Base-by-base conservation (phyloP, 2,329 filamentous ascomycete species). In the Ophiostoma populinum region DNA sequence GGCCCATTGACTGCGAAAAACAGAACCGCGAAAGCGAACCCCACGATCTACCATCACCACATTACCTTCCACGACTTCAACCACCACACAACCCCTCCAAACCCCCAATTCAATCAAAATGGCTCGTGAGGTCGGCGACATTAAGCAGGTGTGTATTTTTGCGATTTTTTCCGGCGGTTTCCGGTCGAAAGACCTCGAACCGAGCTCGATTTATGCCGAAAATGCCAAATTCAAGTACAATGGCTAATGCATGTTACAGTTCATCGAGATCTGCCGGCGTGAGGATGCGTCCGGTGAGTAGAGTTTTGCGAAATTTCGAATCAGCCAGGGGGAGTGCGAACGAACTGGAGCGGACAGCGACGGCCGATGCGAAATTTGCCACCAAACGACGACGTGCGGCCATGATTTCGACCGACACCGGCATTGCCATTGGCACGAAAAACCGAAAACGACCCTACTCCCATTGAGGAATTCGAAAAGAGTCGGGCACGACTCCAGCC, bases 181-280 rank as follows among this genome's bases (percentile, higher is more conserved):
- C 9, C 22, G 15, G 33, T 32, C 19, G 9, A 13, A 12, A 5
- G 13, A 5, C 20, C 12, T 25, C 5, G 11, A 6, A n/a, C n/a
- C n/a, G n/a, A n/a, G n/a, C n/a, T n/a, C n/a, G n/a, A n/a, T n/a
- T n/a, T n/a, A n/a, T 16, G 17, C 8, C 18, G 7, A 7, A 16
- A 12, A 17, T 6, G 16, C 2, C 7, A 26, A 15, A 39, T 5
- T 32, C 18, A 18, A 24, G 29, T 30, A 9, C 3, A 35, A 29
- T 3, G 18, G 17, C 6, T 29, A 40, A 26, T 37, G 33, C 39
- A 3, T 18, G 30, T 7, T 27, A 9, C 12, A 93, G 75, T 98
- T 98, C 82, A 92, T 98, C 65, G 90, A 95, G 80, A 93, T 98
- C 75, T 93, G 82, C 78, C 80, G 87, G 67, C 81, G 90, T 63